Base-by-base conservation (phyloP, 1,284 basidiomycete species). In the Rhodotorula mucilaginosa region DNA sequence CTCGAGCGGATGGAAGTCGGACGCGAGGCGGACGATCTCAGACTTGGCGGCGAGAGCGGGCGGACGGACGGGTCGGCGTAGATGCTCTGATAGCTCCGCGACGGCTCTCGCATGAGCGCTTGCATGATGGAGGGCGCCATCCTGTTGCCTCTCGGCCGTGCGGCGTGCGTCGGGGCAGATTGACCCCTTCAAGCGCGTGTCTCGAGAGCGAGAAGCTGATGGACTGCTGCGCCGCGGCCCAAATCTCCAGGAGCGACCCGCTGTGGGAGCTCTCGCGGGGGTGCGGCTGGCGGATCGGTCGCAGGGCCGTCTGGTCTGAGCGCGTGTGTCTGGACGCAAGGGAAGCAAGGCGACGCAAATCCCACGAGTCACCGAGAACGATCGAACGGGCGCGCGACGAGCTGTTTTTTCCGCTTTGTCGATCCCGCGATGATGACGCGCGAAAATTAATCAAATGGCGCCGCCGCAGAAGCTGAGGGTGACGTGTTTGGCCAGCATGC, bases 81-180 rank as follows among this genome's bases (percentile, higher is more conserved):
- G 47, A 68, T 64, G 52, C 49, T 48, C 21, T 64, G 58, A 64
- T 74, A 74, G 6, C 64, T 67, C 19, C 69, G 64, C 1, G 69
- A 61, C 13, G 72, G 72, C 21, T 74, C 69, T 2, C 69, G 57
- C 21, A 74, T 54, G 48, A 74, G 58, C 16, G 72, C 67, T 46
- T 74, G 72, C n/a, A 68, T 58, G 54, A 71, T 61, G 0, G 66
- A 68, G 8, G 70, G 70, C 10, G 48, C 61, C 67, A 64, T 68
- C 8, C 26, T 21, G 46, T 31, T 12, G 18, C 8, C 34, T 46
- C 19, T 15, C 23, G 3, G 34, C 19, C 29, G 57, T 58, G 16
- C 31, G 57, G 39, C 18, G 31, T 58, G 15, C 56, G 15, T 16
- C 31, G 26, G 29, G 13, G 18, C 51, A n/a, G 23, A 19, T 52